Evolutionary conservation across 2,329 filamentous ascomycete genomes (phyloP).

Genomic region (Aulographum hederae): DNA sequence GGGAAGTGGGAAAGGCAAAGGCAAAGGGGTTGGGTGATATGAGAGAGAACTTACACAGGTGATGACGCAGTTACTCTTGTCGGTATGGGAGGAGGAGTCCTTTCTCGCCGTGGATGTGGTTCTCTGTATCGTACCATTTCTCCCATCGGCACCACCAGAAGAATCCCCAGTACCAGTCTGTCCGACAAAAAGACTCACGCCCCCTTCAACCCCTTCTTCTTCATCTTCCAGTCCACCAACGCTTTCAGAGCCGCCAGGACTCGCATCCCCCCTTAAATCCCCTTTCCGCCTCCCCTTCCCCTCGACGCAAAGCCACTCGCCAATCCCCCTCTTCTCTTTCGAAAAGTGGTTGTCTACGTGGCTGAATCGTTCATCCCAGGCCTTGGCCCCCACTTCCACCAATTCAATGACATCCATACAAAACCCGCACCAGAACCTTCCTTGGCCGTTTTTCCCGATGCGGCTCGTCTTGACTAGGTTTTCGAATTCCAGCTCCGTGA

Average conservation of each 20-base stretch:
- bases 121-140: neutral
- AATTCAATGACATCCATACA: conserved; percentile 42
- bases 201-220: too few relatives aligned
- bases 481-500: neutral
- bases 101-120: neutral
- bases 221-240: too few relatives aligned
- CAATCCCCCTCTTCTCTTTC: conserved; percentile 33
- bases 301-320: conserved; percentile 34
- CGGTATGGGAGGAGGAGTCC: neutral
- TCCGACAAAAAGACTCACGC: too few relatives aligned
- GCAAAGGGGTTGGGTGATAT: too few relatives aligned
- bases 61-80: too few relatives aligned
- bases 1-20: too few relatives aligned
- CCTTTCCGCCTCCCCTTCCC: conserved; percentile 16
- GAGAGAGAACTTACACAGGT: too few relatives aligned
- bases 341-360: conserved; percentile 62
- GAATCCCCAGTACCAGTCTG: too few relatives aligned
- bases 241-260: too few relatives aligned
- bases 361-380: conserved; percentile 43
- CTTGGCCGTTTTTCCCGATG: conserved; percentile 45
- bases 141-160: neutral
- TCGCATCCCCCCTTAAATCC: neutral
- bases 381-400: conserved; percentile 29
- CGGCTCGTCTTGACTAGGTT: conserved; percentile 18
- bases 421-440: conserved; percentile 77